These are phyloP conservation scores for Capsicum chinense DNA, from an alignment of 257 asterid genomes.

Conservation along the genomic window DNA sequence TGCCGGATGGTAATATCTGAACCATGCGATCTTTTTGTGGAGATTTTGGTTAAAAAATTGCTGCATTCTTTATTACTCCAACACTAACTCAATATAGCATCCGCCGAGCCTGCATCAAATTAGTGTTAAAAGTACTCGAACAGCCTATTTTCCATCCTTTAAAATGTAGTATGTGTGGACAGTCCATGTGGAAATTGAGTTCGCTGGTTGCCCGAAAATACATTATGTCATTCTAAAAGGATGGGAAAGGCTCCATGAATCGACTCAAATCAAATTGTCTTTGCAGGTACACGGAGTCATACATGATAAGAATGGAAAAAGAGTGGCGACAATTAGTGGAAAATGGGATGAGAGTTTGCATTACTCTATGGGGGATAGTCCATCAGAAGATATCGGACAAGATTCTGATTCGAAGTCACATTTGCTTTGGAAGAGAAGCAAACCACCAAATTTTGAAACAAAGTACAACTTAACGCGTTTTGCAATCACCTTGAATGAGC, in stretches of 20 bases:
- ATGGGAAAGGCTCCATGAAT: neutral
- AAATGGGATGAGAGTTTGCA: constrained; percentile 40
- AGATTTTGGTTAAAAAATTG: neutral
- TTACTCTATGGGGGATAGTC: constrained; percentile 30
- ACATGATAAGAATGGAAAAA: constrained; percentile 33
- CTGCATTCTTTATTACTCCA: neutral
- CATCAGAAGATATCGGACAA: neutral
- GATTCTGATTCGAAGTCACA: constrained; percentile 33
- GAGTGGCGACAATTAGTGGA: constrained; percentile 33
- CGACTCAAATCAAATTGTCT: constrained; percentile 5
- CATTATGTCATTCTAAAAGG: neutral
- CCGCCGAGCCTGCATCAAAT: neutral
- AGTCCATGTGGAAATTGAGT: neutral
- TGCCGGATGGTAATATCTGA: neutral
- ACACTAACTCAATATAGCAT: neutral
- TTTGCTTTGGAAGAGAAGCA: constrained; percentile 38
- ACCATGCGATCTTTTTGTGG: neutral
- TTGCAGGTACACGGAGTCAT: constrained; percentile 35
- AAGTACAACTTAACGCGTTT: constrained; percentile 38
- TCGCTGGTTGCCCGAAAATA: neutral
- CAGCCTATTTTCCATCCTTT: too few relatives aligned
- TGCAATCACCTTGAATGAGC: constrained; percentile 39
- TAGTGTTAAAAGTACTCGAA: neutral
- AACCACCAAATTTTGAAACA: constrained; percentile 34
- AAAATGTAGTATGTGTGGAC: neutral